These are phyloP conservation scores for Dryas octopetala DNA, from an alignment of 306 rosid genomes.

Conservation along the genomic window DNA sequence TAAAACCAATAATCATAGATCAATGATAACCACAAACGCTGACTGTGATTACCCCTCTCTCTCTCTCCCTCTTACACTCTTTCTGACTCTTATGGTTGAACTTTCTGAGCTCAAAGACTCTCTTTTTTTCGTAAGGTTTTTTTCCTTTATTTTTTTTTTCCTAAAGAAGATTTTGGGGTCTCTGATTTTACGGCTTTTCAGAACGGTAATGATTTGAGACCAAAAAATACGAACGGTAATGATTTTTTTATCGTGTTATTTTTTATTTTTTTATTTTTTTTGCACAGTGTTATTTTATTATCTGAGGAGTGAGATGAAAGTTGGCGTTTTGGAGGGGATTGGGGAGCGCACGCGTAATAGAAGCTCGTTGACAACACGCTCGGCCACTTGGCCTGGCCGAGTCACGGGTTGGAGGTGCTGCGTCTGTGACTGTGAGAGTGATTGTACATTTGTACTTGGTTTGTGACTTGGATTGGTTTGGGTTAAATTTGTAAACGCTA, in stretches of 20 bases:
- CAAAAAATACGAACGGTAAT: not conserved
- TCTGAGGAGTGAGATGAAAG: too few species aligned
- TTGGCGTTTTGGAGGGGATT: too few species aligned
- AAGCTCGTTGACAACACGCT: too few species aligned
- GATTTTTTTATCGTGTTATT: not conserved
- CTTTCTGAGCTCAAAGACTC: constrained; percentile 14
- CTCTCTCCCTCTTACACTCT: not conserved
- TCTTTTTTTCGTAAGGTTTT: not conserved
- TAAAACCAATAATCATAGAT: not conserved
- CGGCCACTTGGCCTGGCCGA: too few species aligned
- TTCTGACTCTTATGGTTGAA: not conserved
- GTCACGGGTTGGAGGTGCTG: too few species aligned
- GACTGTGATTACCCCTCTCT: not conserved
- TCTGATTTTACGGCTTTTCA: constrained; percentile 3
- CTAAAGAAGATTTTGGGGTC: not conserved
- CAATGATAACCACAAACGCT: not conserved
- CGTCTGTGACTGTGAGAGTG: too few species aligned
- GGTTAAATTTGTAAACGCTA: too few species aligned
- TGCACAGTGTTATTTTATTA: too few species aligned
- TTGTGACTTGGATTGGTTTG: too few species aligned
- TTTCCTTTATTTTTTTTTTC: not conserved
- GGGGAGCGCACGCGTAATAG: too few species aligned
- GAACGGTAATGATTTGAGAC: not conserved
- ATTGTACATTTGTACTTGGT: too few species aligned
- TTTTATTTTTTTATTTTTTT: not conserved